Evolutionary conservation across 345 rosid species (phyloP).

Genomic region (Gossypium turneri): DNA sequence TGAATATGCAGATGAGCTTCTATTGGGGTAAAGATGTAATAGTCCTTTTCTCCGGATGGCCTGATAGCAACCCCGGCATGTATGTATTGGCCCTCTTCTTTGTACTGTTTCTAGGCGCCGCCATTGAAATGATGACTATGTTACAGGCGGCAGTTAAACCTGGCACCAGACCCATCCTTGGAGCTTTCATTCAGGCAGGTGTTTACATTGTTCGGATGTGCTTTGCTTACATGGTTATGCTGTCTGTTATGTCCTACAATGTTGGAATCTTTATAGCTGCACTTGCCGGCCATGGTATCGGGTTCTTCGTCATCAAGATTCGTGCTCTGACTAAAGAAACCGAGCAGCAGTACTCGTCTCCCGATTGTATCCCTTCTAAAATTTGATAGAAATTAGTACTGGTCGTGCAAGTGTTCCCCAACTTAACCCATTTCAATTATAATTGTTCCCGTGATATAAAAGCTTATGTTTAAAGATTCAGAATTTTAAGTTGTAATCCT

Average conservation of each 20-base stretch:
- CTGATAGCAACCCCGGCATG: constrained; percentile 25
- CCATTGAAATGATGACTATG: constrained; percentile 29
- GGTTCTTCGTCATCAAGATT: constrained; percentile 29
- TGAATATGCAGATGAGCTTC: constrained; percentile 22
- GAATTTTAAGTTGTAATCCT: no score
- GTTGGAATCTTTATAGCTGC: constrained; percentile 41
- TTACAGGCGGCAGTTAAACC: not conserved
- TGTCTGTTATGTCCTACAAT: constrained; percentile 46
- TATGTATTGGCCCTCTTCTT: constrained; percentile 27
- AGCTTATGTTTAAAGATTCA: not conserved
- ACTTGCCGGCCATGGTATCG: constrained; percentile 34
- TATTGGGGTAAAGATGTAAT: constrained; percentile 15
- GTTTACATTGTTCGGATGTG: constrained; percentile 28
- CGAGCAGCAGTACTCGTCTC: not conserved
- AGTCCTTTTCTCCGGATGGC: constrained; percentile 33
- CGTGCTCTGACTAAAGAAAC: constrained; percentile 21
- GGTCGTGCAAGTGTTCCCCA: not conserved
- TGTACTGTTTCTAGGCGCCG: constrained; percentile 28
- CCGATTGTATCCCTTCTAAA: not conserved
- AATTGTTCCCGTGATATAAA: not conserved
- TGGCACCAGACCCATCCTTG: not conserved
- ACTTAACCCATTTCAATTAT: not conserved
- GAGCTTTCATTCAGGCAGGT: constrained; percentile 15
- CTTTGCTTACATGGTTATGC: constrained; percentile 46
- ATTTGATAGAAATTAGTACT: not conserved